phyloP scores from a whole-genome alignment of 305 asterid species.

The Lippia alba region DNA sequence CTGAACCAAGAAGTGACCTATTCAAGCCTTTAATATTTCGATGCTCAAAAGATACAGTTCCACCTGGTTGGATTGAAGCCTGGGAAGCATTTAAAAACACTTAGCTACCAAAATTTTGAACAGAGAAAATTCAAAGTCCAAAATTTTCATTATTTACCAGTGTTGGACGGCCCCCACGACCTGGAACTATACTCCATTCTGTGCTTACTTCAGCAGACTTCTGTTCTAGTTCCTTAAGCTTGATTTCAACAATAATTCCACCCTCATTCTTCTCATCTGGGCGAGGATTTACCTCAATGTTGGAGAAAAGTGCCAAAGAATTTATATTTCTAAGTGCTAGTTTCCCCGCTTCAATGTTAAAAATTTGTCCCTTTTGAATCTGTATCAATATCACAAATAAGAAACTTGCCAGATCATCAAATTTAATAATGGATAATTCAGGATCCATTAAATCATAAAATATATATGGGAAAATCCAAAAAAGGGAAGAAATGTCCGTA shows the following conservation, averaged over 20 bases:
- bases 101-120: conserved; percentile 29
- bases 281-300: conserved; percentile 97
- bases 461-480: neutral
- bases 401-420: conserved; percentile 18
- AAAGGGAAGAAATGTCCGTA: too few species aligned
- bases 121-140: conserved; percentile 1
- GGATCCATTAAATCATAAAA: neutral
- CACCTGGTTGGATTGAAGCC: conserved; percentile 99
- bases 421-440: conserved; percentile 4
- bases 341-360: conserved; percentile 93
- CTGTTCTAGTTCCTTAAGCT: conserved; percentile 95
- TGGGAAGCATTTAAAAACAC: conserved; percentile 46
- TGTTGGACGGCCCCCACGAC: conserved; percentile 96
- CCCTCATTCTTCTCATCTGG: conserved; percentile 98
- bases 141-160: conserved; percentile 52
- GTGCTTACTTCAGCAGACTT: conserved; percentile 98
- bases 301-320: conserved; percentile 86
- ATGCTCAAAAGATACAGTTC: conserved; percentile 97
- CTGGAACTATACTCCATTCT: conserved; percentile 98
- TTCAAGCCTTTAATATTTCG: conserved; percentile 89
- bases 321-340: conserved; percentile 92
- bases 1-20: conserved; percentile 95
- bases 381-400: conserved; percentile 39
- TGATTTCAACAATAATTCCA: conserved; percentile 94
- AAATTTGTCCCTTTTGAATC: conserved; percentile 91